Conservation (phyloP, 306 rosid species). For the Dalbergia cochinchinensis region DNA sequence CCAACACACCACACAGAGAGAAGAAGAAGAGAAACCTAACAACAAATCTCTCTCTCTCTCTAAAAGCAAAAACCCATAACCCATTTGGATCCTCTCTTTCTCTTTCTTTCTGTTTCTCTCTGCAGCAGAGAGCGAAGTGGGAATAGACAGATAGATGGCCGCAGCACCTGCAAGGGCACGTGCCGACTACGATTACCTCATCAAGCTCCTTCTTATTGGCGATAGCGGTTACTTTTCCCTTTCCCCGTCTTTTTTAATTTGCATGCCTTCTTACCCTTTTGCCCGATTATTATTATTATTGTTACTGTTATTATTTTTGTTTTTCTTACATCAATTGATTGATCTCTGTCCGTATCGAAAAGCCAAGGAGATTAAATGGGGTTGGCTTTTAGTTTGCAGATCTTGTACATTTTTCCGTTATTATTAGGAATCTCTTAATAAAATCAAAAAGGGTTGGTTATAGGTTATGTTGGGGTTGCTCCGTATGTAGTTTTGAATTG, state of each 20-base stretch:
- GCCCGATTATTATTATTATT: background rate
- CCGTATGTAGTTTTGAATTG: background rate
- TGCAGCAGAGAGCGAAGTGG: slow-evolving; percentile 1
- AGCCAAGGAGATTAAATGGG: slow-evolving; percentile 15
- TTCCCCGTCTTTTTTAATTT: background rate
- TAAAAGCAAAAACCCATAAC: background rate
- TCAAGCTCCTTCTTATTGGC: slow-evolving; percentile 86
- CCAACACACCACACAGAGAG: background rate
- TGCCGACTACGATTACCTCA: slow-evolving; percentile 80
- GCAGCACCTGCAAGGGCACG: slow-evolving; percentile 77
- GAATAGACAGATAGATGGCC: slow-evolving; percentile 54
- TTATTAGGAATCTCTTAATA: background rate
- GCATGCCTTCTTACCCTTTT: background rate
- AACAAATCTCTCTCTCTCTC: slow-evolving; percentile 11
- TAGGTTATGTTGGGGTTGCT: background rate
- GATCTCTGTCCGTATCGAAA: background rate
- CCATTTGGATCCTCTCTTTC: slow-evolving; percentile 26
- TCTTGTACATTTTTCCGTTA: background rate
- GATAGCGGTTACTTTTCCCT: slow-evolving; percentile 66
- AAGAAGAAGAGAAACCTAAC: background rate
- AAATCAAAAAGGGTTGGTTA: background rate
- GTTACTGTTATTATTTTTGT: background rate
- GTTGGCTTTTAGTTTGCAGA: background rate
- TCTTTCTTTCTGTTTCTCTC: background rate
- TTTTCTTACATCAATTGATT: too few relatives aligned